Percentiles rank a stretch among this genome's conserved stretches.
phyloP scores from a whole-genome alignment of 306 rosid genomes.

The Vigna unguiculata region DNA sequence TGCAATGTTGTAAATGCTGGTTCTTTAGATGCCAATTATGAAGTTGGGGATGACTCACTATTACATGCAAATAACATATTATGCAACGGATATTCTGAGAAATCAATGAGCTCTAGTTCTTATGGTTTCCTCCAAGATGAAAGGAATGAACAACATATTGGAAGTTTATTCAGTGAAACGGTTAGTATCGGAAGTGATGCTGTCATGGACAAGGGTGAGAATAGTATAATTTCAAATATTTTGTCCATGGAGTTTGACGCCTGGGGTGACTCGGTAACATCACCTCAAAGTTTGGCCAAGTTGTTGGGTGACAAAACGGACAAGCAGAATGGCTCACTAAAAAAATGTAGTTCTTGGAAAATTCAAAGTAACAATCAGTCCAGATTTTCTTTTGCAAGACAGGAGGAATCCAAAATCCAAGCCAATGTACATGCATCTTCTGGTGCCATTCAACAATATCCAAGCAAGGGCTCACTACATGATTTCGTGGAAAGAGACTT shows the following conservation, averaged over 20 bases:
- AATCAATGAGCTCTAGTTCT: conserved; percentile 53
- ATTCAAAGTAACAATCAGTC: conserved; percentile 77
- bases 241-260: conserved; percentile 77
- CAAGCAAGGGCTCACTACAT: conserved; percentile 58
- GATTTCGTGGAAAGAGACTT: conserved; percentile 63
- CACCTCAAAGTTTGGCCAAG: conserved; percentile 69
- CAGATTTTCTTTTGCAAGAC: conserved; percentile 91
- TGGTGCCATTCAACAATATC: conserved; percentile 52
- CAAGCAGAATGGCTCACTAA: conserved; percentile 53
- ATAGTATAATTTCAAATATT: conserved; percentile 90
- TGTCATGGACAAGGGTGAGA: conserved; percentile 78
- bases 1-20: conserved; percentile 51
- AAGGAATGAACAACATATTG: conserved; percentile 51
- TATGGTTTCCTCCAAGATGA: conserved; percentile 59
- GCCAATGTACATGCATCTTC: conserved; percentile 60
- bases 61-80: conserved; percentile 53
- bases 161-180: conserved; percentile 57
- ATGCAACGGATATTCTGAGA: conserved; percentile 62
- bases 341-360: conserved; percentile 73
- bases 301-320: conserved; percentile 66
- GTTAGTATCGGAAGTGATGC: conserved; percentile 51
- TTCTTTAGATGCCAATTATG: conserved; percentile 50
- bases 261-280: conserved; percentile 74
- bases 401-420: conserved; percentile 68
- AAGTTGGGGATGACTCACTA: conserved; percentile 50